Conservation (phyloP, 352 stramenopile genomes). For the Pythium insidiosum region DNA sequence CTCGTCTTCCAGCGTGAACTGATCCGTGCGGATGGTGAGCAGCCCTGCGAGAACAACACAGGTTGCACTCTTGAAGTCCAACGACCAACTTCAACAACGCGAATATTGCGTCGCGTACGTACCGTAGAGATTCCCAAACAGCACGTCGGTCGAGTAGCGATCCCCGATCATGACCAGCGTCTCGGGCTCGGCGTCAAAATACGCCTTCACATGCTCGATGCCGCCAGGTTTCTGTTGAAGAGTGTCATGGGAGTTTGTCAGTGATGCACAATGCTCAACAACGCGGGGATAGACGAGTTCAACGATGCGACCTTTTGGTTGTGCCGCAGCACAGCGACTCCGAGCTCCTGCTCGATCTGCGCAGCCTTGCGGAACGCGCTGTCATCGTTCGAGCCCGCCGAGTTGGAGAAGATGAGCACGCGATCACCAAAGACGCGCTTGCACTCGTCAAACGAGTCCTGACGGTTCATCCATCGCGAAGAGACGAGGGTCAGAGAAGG, state of each 20-base stretch:
- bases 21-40: slow-evolving; percentile 93
- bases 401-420: slow-evolving; percentile 96
- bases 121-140: slow-evolving; percentile 96
- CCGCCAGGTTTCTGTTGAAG: slow-evolving; percentile 91
- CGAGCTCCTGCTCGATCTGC: slow-evolving; percentile 71
- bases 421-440: slow-evolving; percentile 86
- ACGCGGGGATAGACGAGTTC: neutral
- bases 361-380: slow-evolving; percentile 66
- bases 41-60: slow-evolving; percentile 57
- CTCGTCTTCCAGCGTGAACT: slow-evolving; percentile 59
- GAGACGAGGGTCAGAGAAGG: too few species aligned
- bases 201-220: slow-evolving; percentile 76
- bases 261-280: neutral
- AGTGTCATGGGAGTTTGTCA: too few species aligned
- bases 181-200: slow-evolving; percentile 76
- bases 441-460: slow-evolving; percentile 62
- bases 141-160: slow-evolving; percentile 94
- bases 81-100: too few species aligned
- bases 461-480: too few species aligned
- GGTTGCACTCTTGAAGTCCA: too few species aligned
- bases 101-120: too few species aligned
- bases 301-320: slow-evolving; percentile 66
- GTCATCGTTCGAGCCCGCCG: slow-evolving; percentile 91
- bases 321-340: slow-evolving; percentile 87
- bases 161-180: slow-evolving; percentile 95